Conservation (phyloP, 1,139 yeast species). For the Blastobotrys ciferrii region DNA sequence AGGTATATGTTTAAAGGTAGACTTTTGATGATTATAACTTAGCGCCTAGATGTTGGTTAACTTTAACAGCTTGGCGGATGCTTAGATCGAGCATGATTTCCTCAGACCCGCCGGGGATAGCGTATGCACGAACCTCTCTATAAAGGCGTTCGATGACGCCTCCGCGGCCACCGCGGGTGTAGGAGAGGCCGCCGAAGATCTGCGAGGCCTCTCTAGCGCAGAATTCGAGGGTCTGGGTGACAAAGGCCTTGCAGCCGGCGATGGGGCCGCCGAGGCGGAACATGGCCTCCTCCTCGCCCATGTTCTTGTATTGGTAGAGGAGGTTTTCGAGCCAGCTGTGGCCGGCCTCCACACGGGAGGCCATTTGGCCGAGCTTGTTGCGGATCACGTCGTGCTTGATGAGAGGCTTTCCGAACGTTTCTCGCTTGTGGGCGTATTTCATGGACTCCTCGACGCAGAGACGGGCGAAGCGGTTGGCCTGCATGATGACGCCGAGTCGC, state of each 20-base stretch:
- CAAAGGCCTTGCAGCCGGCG: constrained; percentile 45
- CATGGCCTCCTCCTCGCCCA: constrained; percentile 42
- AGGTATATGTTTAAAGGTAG: not conserved
- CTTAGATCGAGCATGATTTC: constrained; percentile 46
- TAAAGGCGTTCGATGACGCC: constrained; percentile 45
- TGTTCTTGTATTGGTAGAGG: constrained; percentile 37
- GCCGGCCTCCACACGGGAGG: constrained; percentile 40
- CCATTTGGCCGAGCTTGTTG: constrained; percentile 45
- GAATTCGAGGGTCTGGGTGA: constrained; percentile 42
- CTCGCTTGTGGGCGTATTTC: constrained; percentile 44
- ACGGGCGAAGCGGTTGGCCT: constrained; percentile 43
- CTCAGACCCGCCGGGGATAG: constrained; percentile 47
- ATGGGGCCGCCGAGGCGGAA: constrained; percentile 45
- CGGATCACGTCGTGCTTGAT: constrained; percentile 45
- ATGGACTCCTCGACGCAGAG: constrained; percentile 44
- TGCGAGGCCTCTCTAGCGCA: constrained; percentile 47
- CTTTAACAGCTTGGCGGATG: constrained; percentile 42
- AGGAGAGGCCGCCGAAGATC: constrained; percentile 46
- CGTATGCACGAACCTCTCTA: constrained; percentile 45
- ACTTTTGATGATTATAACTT: constrained; percentile 34
- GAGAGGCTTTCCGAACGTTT: constrained; percentile 44
- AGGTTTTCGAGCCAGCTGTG: constrained; percentile 41
- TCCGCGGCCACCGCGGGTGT: constrained; percentile 45
- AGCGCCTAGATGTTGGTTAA: constrained; percentile 42
- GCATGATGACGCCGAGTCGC: constrained; percentile 43